Evolutionary conservation across 768 basidiomycete species (phyloP), one percentile per base, ranked within the genome.

Genomic region (Harrya chromipes): DNA sequence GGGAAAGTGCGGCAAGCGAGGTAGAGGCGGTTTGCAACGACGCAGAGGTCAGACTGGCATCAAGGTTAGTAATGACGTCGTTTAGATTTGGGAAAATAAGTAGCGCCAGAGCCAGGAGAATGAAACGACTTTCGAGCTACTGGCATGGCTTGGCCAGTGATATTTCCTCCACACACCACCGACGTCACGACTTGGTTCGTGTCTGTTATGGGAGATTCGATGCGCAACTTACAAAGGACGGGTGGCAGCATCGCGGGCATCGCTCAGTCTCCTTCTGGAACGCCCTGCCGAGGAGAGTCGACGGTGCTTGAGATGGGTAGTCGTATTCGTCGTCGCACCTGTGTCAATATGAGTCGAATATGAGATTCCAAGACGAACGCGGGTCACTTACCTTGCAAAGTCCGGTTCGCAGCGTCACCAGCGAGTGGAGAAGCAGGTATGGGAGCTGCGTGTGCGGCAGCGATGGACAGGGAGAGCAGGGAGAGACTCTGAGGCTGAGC

Each of bases 241-340:
- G 48, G 74, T 74, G 43, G 85, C 84, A 38, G 89, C 89, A 66
- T 90, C 88, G 42, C 85, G 74, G 21, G 87, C 88, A 65, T 90
- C 89, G 66, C 86, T 89, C 55, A 88, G 64, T 49, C 89, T 74
- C 58, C 89, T 77, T 62, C 82, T 80, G 21, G 79, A 74, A 67
- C 86, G 82, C 17, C 87, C 84, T 11, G 81, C 76, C 0, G 87
- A 89, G 16, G 85, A 82, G 17, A 88, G 70, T 16, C 87, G 75
- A 46, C 88, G 81, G 64, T 88, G 85, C 58, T 85, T 79, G 29
- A 29, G 29, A 11, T 29, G 29, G 49, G 46, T 59, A 46, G 45
- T 52, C 23, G 52, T 73, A 59, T 71, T 79, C 44, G 63, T 56
- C 26, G 29, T 13, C 29, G 29, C 29, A 29, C 11, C 29, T 29